phyloP scores from a whole-genome alignment of 2,329 filamentous ascomycete species.

The Aspergillus piperis region DNA sequence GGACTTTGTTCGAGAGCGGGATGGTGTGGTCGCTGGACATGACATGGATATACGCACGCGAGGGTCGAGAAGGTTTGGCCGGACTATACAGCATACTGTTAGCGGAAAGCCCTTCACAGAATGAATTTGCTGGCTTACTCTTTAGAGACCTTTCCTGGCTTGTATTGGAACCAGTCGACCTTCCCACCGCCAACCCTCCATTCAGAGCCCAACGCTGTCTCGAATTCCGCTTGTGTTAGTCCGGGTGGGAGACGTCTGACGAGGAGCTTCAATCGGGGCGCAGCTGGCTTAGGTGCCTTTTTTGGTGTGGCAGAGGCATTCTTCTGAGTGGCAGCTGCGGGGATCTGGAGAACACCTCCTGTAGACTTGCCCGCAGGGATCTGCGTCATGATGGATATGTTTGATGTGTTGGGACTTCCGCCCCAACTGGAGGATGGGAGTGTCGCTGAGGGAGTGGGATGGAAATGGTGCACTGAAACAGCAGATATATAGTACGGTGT shows the following conservation, averaged over 20 bases:
- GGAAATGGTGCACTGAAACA: not conserved
- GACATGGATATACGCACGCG: slow-evolving; percentile 80
- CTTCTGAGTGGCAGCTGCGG: slow-evolving; percentile 49
- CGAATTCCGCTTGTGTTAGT: slow-evolving; percentile 77
- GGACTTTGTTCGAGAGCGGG: slow-evolving; percentile 69
- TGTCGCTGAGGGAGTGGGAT: not conserved
- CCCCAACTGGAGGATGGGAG: not conserved
- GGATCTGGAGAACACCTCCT: slow-evolving; percentile 58
- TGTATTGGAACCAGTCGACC: slow-evolving; percentile 80
- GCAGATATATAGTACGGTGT: too few relatives aligned
- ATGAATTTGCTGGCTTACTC: slow-evolving; percentile 61
- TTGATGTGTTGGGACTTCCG: not conserved
- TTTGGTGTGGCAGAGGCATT: slow-evolving; percentile 49
- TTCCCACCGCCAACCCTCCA: slow-evolving; percentile 81
- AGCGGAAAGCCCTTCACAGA: not conserved
- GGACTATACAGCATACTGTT: slow-evolving; percentile 52
- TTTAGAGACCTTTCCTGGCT: slow-evolving; percentile 74
- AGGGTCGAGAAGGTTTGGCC: slow-evolving; percentile 81
- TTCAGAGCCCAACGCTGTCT: slow-evolving; percentile 69
- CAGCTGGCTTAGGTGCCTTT: slow-evolving; percentile 46
- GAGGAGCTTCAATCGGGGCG: slow-evolving; percentile 76
- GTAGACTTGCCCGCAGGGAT: slow-evolving; percentile 34
- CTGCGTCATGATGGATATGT: slow-evolving; percentile 30
- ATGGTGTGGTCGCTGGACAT: slow-evolving; percentile 69
- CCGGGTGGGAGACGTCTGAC: slow-evolving; percentile 83